These are phyloP conservation scores for Candida verbasci DNA, from an alignment of 805 yeast species.

Conservation along the genomic window DNA sequence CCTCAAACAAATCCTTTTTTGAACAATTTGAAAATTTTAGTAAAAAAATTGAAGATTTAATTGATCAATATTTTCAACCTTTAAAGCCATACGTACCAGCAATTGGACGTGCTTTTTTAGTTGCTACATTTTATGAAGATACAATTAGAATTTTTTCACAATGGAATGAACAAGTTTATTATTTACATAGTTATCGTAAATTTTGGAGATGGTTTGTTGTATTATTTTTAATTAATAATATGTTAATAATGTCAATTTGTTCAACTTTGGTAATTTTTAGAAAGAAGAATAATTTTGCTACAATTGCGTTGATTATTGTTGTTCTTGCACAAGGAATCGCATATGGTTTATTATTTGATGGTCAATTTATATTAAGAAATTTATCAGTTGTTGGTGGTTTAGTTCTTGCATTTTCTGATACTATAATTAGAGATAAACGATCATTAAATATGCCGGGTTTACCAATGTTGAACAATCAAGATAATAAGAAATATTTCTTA, in stretches of 20 bases:
- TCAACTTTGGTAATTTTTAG: conserved; percentile 69
- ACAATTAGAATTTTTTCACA: conserved; percentile 77
- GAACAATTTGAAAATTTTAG: conserved; percentile 48
- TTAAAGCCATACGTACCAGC: conserved; percentile 77
- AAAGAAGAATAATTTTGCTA: conserved; percentile 65
- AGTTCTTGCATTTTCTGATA: conserved; percentile 80
- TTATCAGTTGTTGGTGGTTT: conserved; percentile 90
- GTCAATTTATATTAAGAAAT: conserved; percentile 79
- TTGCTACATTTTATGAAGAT: conserved; percentile 92
- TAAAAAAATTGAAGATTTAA: conserved; percentile 48
- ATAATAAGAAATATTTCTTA: conserved; percentile 74
- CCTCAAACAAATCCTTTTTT: conserved; percentile 21
- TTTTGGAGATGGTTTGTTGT: conserved; percentile 73
- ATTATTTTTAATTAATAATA: conserved; percentile 61
- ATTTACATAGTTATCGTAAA: conserved; percentile 74
- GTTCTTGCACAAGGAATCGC: conserved; percentile 80
- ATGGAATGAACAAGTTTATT: conserved; percentile 89
- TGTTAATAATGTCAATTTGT: conserved; percentile 66
- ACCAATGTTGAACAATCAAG: conserved; percentile 67
- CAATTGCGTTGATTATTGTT: conserved; percentile 63
- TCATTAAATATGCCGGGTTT: conserved; percentile 66
- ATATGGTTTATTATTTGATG: conserved; percentile 81
- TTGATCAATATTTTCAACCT: conserved; percentile 48
- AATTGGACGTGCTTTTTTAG: conserved; percentile 84
- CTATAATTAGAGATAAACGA: conserved; percentile 73